Evolutionary conservation across 345 rosid species (phyloP).

Genomic region (Geranium brycei): DNA sequence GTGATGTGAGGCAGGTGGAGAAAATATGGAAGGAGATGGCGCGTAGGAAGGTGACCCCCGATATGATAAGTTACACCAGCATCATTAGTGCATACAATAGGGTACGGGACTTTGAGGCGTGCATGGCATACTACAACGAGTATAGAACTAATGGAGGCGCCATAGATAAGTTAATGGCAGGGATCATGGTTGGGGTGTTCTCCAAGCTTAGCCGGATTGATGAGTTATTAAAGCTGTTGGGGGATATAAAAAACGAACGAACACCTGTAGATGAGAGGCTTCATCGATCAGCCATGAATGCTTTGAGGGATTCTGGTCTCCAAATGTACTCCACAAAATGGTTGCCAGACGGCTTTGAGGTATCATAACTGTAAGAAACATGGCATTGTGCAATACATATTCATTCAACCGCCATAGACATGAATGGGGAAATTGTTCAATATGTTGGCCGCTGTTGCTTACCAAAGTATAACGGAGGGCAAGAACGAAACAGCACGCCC

Average conservation of each 20-base stretch:
- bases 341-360: conserved; percentile 49
- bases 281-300: conserved; percentile 49
- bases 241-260: conserved; percentile 53
- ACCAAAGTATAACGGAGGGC: no score
- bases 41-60: conserved; percentile 55
- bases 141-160: conserved; percentile 43
- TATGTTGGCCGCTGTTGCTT: no score
- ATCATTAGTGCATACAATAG: conserved; percentile 55
- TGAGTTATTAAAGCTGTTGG: conserved; percentile 58
- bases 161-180: conserved; percentile 63
- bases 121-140: conserved; percentile 46
- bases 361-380: background rate
- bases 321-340: conserved; percentile 37
- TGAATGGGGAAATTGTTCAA: no score
- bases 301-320: conserved; percentile 68
- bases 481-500: no score
- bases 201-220: conserved; percentile 54
- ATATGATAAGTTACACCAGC: conserved; percentile 70
- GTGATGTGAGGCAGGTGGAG: conserved; percentile 53
- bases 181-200: conserved; percentile 75
- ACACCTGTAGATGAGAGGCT: conserved; percentile 54
- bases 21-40: conserved; percentile 80
- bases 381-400: no score
- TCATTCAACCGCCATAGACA: no score
- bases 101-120: conserved; percentile 44